phyloP scores from a whole-genome alignment of 179 eudicot genomes.

The Vitellaria paradoxa region DNA sequence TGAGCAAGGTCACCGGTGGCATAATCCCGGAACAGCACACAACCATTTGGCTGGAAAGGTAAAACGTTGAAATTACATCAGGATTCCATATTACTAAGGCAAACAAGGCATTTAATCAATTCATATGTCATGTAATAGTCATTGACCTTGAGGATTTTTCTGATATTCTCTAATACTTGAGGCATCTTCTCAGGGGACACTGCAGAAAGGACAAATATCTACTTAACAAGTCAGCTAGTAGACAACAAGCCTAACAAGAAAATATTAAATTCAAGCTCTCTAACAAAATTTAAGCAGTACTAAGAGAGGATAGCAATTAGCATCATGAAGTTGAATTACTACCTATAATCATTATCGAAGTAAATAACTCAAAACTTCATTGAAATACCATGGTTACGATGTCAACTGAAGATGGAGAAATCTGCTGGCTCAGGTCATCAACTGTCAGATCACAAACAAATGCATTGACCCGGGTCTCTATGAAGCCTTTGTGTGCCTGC shows the following conservation, averaged over 20 bases:
- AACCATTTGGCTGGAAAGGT: conserved; percentile 81
- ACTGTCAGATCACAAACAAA: conserved; percentile 88
- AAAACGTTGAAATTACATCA: conserved; percentile 6
- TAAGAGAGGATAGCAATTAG: not conserved
- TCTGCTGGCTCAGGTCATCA: conserved; percentile 66
- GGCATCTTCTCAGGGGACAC: conserved; percentile 96
- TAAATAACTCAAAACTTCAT: not conserved
- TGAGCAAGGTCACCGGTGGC: conserved; percentile 99
- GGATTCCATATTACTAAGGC: not conserved
- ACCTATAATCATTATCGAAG: not conserved
- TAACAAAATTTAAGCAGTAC: not conserved
- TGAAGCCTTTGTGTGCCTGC: conserved; percentile 84
- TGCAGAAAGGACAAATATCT: conserved; percentile 99
- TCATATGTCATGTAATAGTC: not conserved
- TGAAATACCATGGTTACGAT: conserved; percentile 86
- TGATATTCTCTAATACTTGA: conserved; percentile 65
- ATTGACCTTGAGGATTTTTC: conserved; percentile 74
- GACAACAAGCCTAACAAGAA: conserved; percentile 9
- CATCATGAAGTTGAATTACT: conserved; percentile 4
- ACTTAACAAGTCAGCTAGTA: conserved; percentile 71
- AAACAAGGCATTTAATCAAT: not conserved
- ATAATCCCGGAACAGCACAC: conserved; percentile 86
- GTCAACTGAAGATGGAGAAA: conserved; percentile 84
- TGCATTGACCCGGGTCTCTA: conserved; percentile 67
- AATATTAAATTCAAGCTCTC: conserved; percentile 7